Base-by-base conservation (phyloP, 371 early-diverging fungal species). In the Mucor plumbeus region DNA sequence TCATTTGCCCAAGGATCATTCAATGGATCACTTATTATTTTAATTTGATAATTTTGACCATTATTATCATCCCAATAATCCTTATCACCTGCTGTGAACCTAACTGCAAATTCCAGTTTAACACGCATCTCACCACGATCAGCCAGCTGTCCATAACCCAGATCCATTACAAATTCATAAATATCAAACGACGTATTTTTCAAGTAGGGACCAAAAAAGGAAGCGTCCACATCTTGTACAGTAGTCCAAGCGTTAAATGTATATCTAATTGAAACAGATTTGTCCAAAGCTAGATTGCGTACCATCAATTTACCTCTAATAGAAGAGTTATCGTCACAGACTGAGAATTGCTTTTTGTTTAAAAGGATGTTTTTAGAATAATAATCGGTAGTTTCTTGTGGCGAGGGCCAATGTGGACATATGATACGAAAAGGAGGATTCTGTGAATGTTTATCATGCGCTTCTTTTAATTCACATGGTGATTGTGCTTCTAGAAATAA, bases 11-110 rank as follows among this genome's bases (percentile, higher is more conserved):
- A 62, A n/a, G 66, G 66, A 43, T 63, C 62, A 58, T 84, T 81
- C 26, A 67, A 40, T 5, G 74, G 67, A 54, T 74, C 74, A 33
- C 62, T 43, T 35, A 74, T 59, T 3, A 74, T 44, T 35, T 65
- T 70, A 17, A 70, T 64, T 43, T 56, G 56, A 75, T 90, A 91
- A 77, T 91, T 87, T 43, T 65, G 67, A 10, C 90, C 90, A n/a
- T 73, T 67, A 79, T 92, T 91, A 71, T 88, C 90, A 78, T 93
- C 94, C 88, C 90, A 90, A 72, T 82, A 83, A 68, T 87, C 88
- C 11, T 75, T 78, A 31, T 84, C 82, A 50, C 76, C 74, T 36
- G 90, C 90, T 2, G 76, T 73, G 63, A 89, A 65, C 17, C 67
- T 39, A 7, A 74, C 50, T 4, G 63, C 34, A 31, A 73, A 65